Percentiles rank a stretch among this genome's conserved stretches.
Conservation (phyloP, 2,329 filamentous ascomycete species). For the Aspergillus unguis region DNA sequence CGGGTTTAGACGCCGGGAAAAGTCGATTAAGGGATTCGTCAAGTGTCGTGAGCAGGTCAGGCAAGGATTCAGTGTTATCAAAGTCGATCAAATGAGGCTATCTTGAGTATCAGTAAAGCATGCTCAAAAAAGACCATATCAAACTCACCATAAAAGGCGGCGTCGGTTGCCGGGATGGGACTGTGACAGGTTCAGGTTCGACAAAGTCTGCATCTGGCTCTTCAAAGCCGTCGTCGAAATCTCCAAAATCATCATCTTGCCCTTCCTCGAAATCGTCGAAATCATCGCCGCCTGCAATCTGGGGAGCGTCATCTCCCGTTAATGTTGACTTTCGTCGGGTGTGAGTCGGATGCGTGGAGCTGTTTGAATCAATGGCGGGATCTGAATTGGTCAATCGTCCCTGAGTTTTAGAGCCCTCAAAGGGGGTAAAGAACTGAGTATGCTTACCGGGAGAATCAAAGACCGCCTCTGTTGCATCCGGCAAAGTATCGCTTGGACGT, state of each 20-base stretch:
- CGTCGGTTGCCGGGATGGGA: conserved; percentile 28
- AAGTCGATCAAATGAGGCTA: conserved; percentile 50
- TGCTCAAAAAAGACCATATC: background rate
- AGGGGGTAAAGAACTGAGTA: conserved; percentile 25
- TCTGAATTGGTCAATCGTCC: conserved; percentile 62
- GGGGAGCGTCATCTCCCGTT: conserved; percentile 48
- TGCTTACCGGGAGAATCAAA: conserved; percentile 57
- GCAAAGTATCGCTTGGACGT: conserved; percentile 41
- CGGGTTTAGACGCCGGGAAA: conserved; percentile 41
- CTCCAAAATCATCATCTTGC: conserved; percentile 57
- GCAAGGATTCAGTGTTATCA: conserved; percentile 48
- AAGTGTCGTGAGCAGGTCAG: conserved; percentile 40
- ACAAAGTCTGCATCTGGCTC: conserved; percentile 33
- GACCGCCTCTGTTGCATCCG: conserved; percentile 42
- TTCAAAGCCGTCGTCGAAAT: conserved; percentile 68
- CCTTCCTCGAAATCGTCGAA: conserved; percentile 54
- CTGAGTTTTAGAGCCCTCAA: conserved; percentile 37
- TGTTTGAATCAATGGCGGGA: conserved; percentile 51
- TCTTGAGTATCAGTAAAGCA: conserved; percentile 1
- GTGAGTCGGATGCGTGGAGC: conserved; percentile 45
- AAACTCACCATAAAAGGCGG: conserved; percentile 46
- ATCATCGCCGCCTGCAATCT: conserved; percentile 62
- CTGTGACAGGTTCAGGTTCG: conserved; percentile 22
- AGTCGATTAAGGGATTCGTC: conserved; percentile 42
- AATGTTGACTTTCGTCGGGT: conserved; percentile 42